Percentiles rank a stretch among this genome's conserved stretches.
Conservation (phyloP, 306 rosid species). For the Lathyrus tuberosus region DNA sequence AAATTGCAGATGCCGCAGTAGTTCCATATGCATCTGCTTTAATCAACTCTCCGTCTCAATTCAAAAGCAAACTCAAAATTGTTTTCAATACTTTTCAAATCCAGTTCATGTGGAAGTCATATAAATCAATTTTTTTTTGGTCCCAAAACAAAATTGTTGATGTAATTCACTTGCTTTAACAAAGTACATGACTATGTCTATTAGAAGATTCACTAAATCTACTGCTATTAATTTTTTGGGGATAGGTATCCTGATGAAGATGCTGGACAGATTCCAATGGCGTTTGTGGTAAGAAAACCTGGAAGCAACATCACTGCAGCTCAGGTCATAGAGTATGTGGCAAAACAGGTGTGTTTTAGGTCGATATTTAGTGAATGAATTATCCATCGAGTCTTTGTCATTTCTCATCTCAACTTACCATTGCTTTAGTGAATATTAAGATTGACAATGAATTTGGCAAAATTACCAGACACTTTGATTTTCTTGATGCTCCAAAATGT, state of each 20-base stretch:
- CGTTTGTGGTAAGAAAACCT: slow-evolving; percentile 81
- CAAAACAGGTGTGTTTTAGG: no score
- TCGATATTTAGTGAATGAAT: no score
- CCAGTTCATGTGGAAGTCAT: slow-evolving; percentile 9
- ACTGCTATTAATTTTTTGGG: slow-evolving; percentile 29
- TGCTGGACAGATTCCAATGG: slow-evolving; percentile 89
- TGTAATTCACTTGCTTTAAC: neutral
- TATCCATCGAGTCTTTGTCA: no score
- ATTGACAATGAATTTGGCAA: no score
- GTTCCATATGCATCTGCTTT: slow-evolving; percentile 64
- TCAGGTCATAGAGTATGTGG: slow-evolving; percentile 63
- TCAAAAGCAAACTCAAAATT: neutral
- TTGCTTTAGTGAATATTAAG: no score
- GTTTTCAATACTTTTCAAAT: slow-evolving; percentile 12
- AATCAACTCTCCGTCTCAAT: neutral
- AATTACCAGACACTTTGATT: no score
- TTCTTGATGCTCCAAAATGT: no score
- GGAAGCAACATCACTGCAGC: slow-evolving; percentile 66
- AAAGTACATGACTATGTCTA: neutral
- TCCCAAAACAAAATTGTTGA: neutral
- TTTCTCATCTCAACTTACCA: no score
- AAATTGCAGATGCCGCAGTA: slow-evolving; percentile 80
- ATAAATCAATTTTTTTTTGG: neutral
- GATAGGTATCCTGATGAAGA: slow-evolving; percentile 87
- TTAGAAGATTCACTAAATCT: slow-evolving; percentile 7